Evolutionary conservation across 23 red algal genomes (phyloP).

Genomic region (Gracilaria domingensis): DNA sequence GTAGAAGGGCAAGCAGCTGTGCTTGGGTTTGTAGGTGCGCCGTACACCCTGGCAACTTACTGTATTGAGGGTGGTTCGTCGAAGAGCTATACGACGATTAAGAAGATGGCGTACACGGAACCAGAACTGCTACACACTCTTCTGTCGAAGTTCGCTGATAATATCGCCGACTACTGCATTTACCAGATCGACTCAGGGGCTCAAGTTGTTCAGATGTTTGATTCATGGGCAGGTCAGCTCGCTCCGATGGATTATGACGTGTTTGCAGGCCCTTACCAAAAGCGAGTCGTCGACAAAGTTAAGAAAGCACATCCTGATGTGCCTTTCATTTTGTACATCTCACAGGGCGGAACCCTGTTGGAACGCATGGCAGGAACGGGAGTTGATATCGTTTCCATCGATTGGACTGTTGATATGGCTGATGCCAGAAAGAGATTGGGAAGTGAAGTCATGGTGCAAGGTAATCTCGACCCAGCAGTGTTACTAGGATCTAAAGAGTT

Average conservation of each 20-base stretch:
- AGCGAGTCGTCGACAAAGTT: conserved; percentile 84
- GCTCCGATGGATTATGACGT: conserved; percentile 93
- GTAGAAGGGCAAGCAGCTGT: conserved; percentile 86
- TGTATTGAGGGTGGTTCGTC: conserved; percentile 97
- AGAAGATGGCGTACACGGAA: conserved; percentile 96
- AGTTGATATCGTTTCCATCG: conserved; percentile 92
- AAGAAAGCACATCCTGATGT: conserved; percentile 84
- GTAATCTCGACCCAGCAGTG: conserved; percentile 95
- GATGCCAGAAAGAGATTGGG: conserved; percentile 90
- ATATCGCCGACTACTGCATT: conserved; percentile 91
- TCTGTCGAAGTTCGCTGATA: conserved; percentile 89
- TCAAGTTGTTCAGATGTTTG: conserved; percentile 98
- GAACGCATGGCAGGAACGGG: conserved; percentile 90
- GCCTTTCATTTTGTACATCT: conserved; percentile 97
- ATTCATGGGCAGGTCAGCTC: conserved; percentile 97
- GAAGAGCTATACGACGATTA: conserved; percentile 89
- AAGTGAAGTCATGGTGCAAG: conserved; percentile 81
- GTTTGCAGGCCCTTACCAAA: conserved; percentile 95
- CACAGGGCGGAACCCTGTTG: conserved; percentile 85
- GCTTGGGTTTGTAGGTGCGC: conserved; percentile 95
- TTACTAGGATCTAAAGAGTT: conserved; percentile 84
- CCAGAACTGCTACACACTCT: conserved; percentile 86
- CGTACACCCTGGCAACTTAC: conserved; percentile 96
- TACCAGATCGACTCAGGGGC: conserved; percentile 98
- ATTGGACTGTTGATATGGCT: conserved; percentile 98